phyloP scores from a whole-genome alignment of 352 stramenopile genomes.

The Elongisporangium senticosum region DNA sequence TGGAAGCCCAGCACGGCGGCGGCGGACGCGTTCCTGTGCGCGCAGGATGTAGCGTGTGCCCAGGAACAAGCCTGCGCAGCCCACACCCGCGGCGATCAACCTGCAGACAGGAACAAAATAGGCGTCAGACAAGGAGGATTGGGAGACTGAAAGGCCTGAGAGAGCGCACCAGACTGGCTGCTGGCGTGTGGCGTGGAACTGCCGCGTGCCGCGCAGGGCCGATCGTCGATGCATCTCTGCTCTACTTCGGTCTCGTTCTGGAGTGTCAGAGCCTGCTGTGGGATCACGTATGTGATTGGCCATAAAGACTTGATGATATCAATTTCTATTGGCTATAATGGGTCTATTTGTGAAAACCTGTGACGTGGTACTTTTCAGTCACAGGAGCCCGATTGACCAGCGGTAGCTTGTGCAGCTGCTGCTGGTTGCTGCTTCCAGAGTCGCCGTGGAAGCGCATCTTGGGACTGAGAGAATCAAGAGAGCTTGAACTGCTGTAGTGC shows the following conservation, averaged over 20 bases:
- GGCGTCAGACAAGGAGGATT: not conserved
- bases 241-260: not conserved
- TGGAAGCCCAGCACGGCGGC: conserved; percentile 33
- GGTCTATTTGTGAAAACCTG: conserved; percentile 3
- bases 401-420: conserved; percentile 1
- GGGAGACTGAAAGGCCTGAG: not conserved
- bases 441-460: not conserved
- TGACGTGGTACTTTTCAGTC: not conserved
- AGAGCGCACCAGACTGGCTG: conserved; percentile 38
- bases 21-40: conserved; percentile 48
- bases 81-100: conserved; percentile 35
- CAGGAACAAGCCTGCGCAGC: conserved; percentile 42
- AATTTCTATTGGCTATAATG: conserved; percentile 3
- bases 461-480: not conserved
- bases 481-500: not conserved
- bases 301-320: conserved; percentile 6
- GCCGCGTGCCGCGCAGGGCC: conserved; percentile 10
- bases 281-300: conserved; percentile 9
- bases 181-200: conserved; percentile 45
- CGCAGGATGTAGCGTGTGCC: conserved; percentile 54
- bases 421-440: not conserved
- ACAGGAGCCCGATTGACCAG: conserved; percentile 1
- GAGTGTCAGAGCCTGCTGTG: conserved; percentile 5
- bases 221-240: not conserved
- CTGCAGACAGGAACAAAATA: conserved; percentile 2